Conservation (phyloP, 352 stramenopile species). For the Globisporangium abappressorium region DNA sequence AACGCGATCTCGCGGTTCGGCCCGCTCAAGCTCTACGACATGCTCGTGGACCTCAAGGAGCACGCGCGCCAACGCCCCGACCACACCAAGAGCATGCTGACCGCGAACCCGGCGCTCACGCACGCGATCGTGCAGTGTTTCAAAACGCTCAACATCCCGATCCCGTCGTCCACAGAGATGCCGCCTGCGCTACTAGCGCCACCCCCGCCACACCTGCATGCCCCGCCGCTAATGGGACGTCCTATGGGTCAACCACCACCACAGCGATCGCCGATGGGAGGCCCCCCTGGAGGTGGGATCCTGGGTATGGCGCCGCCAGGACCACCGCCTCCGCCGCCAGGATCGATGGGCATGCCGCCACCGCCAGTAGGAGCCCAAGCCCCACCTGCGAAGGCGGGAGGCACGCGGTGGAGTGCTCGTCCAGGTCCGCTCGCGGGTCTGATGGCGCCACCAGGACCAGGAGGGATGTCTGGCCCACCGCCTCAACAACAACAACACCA, state of each 20-base stretch:
- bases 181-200: slow-evolving; percentile 43
- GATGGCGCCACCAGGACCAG: slow-evolving; percentile 9
- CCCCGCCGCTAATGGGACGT: slow-evolving; percentile 13
- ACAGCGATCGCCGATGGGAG: slow-evolving; percentile 27
- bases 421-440: slow-evolving; percentile 39
- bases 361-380: slow-evolving; percentile 21
- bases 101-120: slow-evolving; percentile 74
- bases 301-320: slow-evolving; percentile 20
- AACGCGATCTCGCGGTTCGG: slow-evolving; percentile 61
- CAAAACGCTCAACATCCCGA: slow-evolving; percentile 82
- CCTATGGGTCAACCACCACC: slow-evolving; percentile 11
- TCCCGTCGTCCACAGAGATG: slow-evolving; percentile 52
- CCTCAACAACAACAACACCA: slow-evolving; percentile 7
- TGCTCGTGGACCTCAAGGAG: slow-evolving; percentile 77
- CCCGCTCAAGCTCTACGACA: slow-evolving; percentile 81
- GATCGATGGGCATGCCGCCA: slow-evolving; percentile 46
- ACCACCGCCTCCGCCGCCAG: slow-evolving; percentile 29
- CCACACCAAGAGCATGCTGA: slow-evolving; percentile 71
- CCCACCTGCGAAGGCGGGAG: slow-evolving; percentile 37
- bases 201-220: slow-evolving; percentile 10
- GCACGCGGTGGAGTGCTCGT: slow-evolving; percentile 67
- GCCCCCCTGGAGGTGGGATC: slow-evolving; percentile 13
- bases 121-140: slow-evolving; percentile 85
- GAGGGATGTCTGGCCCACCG: not conserved
- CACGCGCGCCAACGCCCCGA: slow-evolving; percentile 74